Evolutionary conservation across 495 filamentous ascomycete species (phyloP).

Genomic region (Daldinia caldariorum): DNA sequence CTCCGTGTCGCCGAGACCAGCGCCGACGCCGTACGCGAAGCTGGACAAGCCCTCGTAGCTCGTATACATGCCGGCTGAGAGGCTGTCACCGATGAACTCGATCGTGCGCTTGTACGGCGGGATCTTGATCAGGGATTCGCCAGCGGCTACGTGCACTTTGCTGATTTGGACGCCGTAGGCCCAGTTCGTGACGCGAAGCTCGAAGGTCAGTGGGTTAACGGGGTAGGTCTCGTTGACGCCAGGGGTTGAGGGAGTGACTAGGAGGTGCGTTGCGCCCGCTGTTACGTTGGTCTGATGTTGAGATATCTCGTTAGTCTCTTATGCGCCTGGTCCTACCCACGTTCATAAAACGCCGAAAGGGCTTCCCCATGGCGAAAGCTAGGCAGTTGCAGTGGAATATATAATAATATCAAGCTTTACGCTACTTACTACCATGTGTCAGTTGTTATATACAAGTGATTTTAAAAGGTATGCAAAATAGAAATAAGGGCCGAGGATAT

Average conservation of each 20-base stretch:
- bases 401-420: background rate
- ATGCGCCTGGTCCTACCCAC: background rate
- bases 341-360: background rate
- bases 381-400: background rate
- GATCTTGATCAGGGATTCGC: slow-evolving; percentile 61
- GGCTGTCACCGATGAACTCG: slow-evolving; percentile 72
- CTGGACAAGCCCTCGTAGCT: slow-evolving; percentile 71
- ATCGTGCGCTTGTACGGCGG: slow-evolving; percentile 63
- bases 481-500: background rate
- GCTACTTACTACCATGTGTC: background rate
- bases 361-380: background rate
- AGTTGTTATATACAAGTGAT: background rate
- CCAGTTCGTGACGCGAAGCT: slow-evolving; percentile 73
- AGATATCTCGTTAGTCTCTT: background rate
- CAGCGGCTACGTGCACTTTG: slow-evolving; percentile 61
- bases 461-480: background rate
- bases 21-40: slow-evolving; percentile 67
- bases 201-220: slow-evolving; percentile 58
- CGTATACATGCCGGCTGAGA: slow-evolving; percentile 68
- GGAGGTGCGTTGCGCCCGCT: slow-evolving; percentile 66
- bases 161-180: slow-evolving; percentile 70
- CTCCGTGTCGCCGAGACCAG: slow-evolving; percentile 71
- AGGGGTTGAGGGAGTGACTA: slow-evolving; percentile 59
- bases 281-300: slow-evolving; percentile 65
- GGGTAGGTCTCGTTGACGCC: slow-evolving; percentile 54